Percentiles rank a stretch among this genome's conserved stretches.
These are phyloP conservation scores for Hsuehochloa calcarea DNA, from an alignment of 176 grass and related monocot species.

Conservation along the genomic window DNA sequence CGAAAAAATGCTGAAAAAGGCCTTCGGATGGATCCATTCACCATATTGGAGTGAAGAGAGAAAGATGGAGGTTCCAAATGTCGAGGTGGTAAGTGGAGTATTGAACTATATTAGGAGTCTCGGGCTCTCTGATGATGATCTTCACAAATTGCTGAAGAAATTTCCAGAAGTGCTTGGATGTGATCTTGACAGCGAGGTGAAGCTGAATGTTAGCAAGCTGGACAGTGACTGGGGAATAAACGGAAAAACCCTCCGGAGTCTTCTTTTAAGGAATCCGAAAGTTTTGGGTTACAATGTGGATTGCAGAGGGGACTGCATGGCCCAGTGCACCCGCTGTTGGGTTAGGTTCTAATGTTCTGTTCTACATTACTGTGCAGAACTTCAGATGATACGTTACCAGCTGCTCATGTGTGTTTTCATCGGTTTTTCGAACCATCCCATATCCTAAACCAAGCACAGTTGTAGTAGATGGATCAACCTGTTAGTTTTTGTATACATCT, in stretches of 20 bases:
- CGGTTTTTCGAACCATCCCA: not conserved
- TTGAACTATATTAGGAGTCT: conserved; percentile 63
- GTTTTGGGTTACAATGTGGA: conserved; percentile 90
- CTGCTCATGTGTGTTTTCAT: not conserved
- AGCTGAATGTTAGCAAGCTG: conserved; percentile 63
- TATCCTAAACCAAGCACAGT: not conserved
- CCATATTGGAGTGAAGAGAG: conserved; percentile 90
- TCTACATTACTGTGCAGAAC: not conserved
- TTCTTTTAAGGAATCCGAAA: conserved; percentile 86
- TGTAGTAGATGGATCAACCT: not conserved
- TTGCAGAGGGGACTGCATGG: conserved; percentile 85
- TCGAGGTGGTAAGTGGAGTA: conserved; percentile 37
- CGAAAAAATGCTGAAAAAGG: conserved; percentile 69
- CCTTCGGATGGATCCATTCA: conserved; percentile 85
- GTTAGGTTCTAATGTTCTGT: conserved; percentile 65
- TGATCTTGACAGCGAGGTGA: conserved; percentile 65
- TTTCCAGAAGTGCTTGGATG: conserved; percentile 94
- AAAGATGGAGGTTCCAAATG: conserved; percentile 49
- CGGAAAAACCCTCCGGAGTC: conserved; percentile 66
- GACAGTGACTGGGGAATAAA: conserved; percentile 88
- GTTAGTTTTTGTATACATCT: conserved; percentile 1
- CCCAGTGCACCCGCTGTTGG: conserved; percentile 88
- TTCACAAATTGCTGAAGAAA: conserved; percentile 84
- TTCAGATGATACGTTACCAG: not conserved
- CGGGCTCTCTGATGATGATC: conserved; percentile 65